Evolutionary conservation across 345 rosid genomes (phyloP), one percentile per base, ranked within the genome.

Genomic region (Microthlaspi erraticum): DNA sequence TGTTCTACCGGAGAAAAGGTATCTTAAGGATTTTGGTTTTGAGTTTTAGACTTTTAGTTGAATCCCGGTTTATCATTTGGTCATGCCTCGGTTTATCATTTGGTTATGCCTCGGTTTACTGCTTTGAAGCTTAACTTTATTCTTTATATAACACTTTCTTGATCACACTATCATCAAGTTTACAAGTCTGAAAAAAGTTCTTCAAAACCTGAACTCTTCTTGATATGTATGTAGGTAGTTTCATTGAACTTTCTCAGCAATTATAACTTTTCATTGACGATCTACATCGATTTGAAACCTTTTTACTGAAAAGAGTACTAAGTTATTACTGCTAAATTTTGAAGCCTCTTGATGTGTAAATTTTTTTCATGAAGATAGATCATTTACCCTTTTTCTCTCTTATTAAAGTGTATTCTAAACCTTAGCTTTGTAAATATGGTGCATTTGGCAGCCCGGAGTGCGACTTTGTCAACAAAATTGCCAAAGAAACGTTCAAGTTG

Each of bases 391-490:
- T 13, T 20, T 20, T 20, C 23, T 20, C 1, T 20, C 23, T 20
- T 20, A 2, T 20, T 20, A 1, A 1, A 20, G 23, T 20, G n/a
- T 20, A 12, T 0, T 23, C 0, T 64, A 0, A 34, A 5, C 38
- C 16, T 60, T 70, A 49, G 8, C 32, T 7, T 58, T 31, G 0
- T 39, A 0, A 4, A 41, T 2, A 7, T 38, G 12, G 10, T 53
- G 41, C 7, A 23, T 44, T 33, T 63, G 46, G 70, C 70, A 63
- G 70, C 44, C 33, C 76, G 49, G 76, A 72, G 9, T 54, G 76
- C 33, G 64, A 55, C 0, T 73, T 73, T 56, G 72, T 73, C 7
- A 54, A 73, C 44, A 73, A 58, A 58, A 73, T 73, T 29, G 66
- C 60, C 37, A 73, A 65, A 3, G 67, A 58, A 0, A 50, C 78